Evolutionary conservation across 1,284 basidiomycete genomes (phyloP), one percentile per base, ranked within the genome.

Genomic region (Apiotrichum laibachii): DNA sequence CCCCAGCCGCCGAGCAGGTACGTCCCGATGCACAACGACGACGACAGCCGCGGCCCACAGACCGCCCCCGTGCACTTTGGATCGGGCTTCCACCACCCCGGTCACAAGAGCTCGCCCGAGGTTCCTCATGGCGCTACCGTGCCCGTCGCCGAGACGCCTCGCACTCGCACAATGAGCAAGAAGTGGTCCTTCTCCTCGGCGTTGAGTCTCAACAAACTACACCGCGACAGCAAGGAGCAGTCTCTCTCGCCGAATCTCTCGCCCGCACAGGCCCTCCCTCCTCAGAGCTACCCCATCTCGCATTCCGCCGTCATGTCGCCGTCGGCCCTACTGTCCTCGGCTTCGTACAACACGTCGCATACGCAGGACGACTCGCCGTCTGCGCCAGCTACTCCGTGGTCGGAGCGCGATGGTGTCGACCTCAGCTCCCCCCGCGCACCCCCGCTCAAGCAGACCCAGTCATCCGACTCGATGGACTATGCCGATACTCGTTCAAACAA

Each of bases 111-210:
- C 19, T 62, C 64, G 34, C 55, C 62, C 1, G 57, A 56, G 26
- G 34, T 55, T n/a, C 50, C 54, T 7, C 43, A 15, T 44, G 56
- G 52, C 1, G 44, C 44, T 12, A 42, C 21, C 26, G 11, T 43
- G 40, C 50, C 59, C 7, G 26, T 33, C 10, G 43, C 37, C 11
- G 53, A 60, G 22, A 53, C 62, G 3, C 53, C 61, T 4, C 56
- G 54, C 26, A 55, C 56, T 15, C 59, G 66, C 21, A 62, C 50
- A 26, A 76, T 77, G 68, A 90, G 86, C 44, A 95, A 94, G 82
- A 97, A 96, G 79, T 97, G 93, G 93, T 95, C 92, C 69, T 91
- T 97, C 78, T 90, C 90, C 8, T 89, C 85, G 59, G 90, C 90
- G 8, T 81, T 96, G n/a, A 92, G 88, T 67, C 84, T 92, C 67